Evolutionary conservation across 2,329 filamentous ascomycete species (phyloP), one percentile per base, ranked within the genome.

Genomic region (Colletotrichum orbiculare): DNA sequence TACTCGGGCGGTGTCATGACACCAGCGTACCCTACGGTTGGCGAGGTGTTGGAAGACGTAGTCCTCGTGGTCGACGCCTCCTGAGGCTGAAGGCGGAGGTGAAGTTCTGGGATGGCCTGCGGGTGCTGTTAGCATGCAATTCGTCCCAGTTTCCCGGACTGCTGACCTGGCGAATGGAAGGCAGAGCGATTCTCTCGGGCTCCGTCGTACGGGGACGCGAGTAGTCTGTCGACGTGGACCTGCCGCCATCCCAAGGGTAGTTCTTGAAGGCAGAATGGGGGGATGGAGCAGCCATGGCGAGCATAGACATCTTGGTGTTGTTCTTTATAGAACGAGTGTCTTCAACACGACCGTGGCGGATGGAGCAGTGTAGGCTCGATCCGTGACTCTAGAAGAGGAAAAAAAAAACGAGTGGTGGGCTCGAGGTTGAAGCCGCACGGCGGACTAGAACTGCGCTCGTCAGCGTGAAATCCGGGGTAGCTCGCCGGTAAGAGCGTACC

Each of bases 91-190:
- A 72, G 71, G 58, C 72, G 75, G 10, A 78, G 69, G 42, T 78
- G 73, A 33, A 85, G 73, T 52, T 85, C 82, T 15, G 83, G 82
- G 58, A 86, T 79, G 49, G 77, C 75, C 82, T 83, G 67, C 25
- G 25, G 25, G 2, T 13, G 4, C 13, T 37, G 52, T 66, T 15
- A 64, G 35, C 10, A 10, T 1, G 41, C 34, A 60, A 75, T 64
- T 12, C 35, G 8, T 3, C 9, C 38, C 35, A 4, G 33, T 17
- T 38, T 12, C 8, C 4, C 8, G 38, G 15, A 25, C n/a, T 25
- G n/a, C 57, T 62, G 81, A 85, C 84, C 81, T 85, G 81, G 68
- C 82, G 78, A 54, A 87, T 85, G 2, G 85, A 82, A 17, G 85
- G 85, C 25, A 87, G 76, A 41, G 79, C 78, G 37, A 83, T 72